Evolutionary conservation across 2,329 filamentous ascomycete genomes (phyloP).

Genomic region (Simplicillium aogashimaense): DNA sequence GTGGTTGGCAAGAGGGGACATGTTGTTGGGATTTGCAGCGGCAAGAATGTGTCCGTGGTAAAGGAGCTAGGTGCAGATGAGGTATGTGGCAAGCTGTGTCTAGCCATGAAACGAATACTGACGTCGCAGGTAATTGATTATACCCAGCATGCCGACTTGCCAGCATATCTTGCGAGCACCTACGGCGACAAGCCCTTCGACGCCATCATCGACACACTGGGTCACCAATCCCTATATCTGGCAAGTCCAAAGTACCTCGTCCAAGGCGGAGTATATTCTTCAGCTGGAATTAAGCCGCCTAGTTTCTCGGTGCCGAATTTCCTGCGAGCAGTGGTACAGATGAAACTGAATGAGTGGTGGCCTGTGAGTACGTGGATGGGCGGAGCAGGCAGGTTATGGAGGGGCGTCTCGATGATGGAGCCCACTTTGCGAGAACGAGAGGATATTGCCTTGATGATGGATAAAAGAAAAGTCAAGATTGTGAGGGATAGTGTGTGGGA

Average conservation of each 20-base stretch:
- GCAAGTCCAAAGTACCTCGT: constrained; percentile 28
- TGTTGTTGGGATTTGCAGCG: constrained; percentile 38
- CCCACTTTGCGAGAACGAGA: constrained; percentile 21
- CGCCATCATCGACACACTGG: constrained; percentile 38
- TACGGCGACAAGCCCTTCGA: constrained; percentile 25
- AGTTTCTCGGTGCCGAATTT: constrained; percentile 19
- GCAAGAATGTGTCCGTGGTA: constrained; percentile 33
- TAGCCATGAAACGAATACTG: too few relatives aligned
- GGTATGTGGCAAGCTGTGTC: too few relatives aligned
- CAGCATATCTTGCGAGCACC: constrained; percentile 19
- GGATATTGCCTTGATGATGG: constrained; percentile 21
- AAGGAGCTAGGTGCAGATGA: constrained; percentile 36
- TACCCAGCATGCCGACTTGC: constrained; percentile 22
- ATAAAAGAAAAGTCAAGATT: constrained; percentile 21
- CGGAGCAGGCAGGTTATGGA: constrained; percentile 25
- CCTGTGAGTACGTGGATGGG: constrained; percentile 23
- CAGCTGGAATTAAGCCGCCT: constrained; percentile 28
- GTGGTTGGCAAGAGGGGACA: constrained; percentile 27
- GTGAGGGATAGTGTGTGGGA: constrained; percentile 25
- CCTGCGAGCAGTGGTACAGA: constrained; percentile 18
- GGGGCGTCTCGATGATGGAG: constrained; percentile 22
- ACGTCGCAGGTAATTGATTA: constrained; percentile 29
- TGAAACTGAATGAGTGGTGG: constrained; percentile 28
- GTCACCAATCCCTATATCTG: constrained; percentile 34
- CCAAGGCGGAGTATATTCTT: constrained; percentile 25